Base-by-base conservation (phyloP, 306 rosid genomes). In the Leucaena leucocephala region DNA sequence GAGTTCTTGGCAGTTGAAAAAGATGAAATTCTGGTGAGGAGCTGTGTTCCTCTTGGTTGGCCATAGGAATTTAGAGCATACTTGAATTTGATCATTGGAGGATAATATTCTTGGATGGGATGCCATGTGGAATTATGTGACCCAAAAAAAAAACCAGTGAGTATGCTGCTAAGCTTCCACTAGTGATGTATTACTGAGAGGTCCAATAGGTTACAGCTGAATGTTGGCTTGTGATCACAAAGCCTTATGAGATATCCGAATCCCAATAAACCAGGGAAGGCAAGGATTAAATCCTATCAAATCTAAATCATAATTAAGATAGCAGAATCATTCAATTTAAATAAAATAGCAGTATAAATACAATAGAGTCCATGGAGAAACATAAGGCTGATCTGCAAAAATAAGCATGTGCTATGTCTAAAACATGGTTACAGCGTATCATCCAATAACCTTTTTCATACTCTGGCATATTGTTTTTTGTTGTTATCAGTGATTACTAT, bases 361-460 rank as follows among this genome's bases (percentile, higher is more conserved):
- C 58, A 16, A 43, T 43, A 16, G 58, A 52, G 58, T 52, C 8
- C 16, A 52, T 52, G 58, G 58, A 16, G 58, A 17, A 52, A 52
- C 58, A 17, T 52, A 1, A 1, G 21, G 58, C 21, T 17, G 22
- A n/a, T 16, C 58, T 52, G 22, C 58, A 16, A 52, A 16, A 61
- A 35, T 59, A 55, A 38, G 46, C 38, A 27, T 48, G 75, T 71
- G 13, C 62, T 57, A 54, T 68, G 58, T 54, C 42, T 70, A 69
- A 33, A 69, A 74, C 81, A 39, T 49, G 68, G 39, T n/a, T 52
- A 16, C 71, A 50, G 61, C 55, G 48, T 71, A 54, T 50, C 74
- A 57, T 65, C 70, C 79, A 58, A 48, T 72, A 66, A 34, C 39
- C 55, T 49, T 77, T 77, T 74, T 72, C 42, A 44, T 45, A 17